Evolutionary conservation across 768 basidiomycete species (phyloP).

Genomic region (Termitomyces sp.): DNA sequence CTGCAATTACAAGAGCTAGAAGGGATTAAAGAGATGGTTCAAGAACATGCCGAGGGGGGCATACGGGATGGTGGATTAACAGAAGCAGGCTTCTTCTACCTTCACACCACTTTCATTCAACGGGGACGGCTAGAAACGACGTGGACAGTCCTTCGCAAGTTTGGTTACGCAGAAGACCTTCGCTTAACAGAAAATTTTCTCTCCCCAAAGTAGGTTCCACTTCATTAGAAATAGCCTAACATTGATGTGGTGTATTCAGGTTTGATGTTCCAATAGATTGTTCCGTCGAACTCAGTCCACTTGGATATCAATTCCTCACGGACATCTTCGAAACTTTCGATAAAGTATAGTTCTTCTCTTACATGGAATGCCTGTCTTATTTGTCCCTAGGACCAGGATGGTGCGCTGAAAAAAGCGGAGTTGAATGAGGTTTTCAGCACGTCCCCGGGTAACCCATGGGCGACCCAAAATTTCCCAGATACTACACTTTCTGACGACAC

Average conservation of each 20-base stretch:
- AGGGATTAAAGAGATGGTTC: slow-evolving; percentile 92
- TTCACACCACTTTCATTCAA: slow-evolving; percentile 97
- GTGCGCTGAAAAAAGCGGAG: slow-evolving; percentile 79
- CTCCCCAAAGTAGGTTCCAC: slow-evolving; percentile 70
- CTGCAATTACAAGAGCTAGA: slow-evolving; percentile 90
- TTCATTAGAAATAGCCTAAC: slow-evolving; percentile 3
- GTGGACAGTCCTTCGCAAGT: slow-evolving; percentile 92
- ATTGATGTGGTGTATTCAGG: slow-evolving; percentile 32
- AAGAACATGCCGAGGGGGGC: slow-evolving; percentile 67
- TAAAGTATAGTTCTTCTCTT: slow-evolving; percentile 44
- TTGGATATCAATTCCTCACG: slow-evolving; percentile 95
- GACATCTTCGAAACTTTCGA: slow-evolving; percentile 95
- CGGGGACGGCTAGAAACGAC: slow-evolving; percentile 94
- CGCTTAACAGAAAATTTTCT: slow-evolving; percentile 85
- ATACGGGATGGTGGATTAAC: slow-evolving; percentile 80
- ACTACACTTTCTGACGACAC: slow-evolving; percentile 82
- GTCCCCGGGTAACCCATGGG: slow-evolving; percentile 97
- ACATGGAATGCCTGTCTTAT: neutral
- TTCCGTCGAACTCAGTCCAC: slow-evolving; percentile 90
- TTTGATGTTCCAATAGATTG: slow-evolving; percentile 93
- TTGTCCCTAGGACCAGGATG: slow-evolving; percentile 78
- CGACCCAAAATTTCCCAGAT: slow-evolving; percentile 84
- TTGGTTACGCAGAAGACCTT: slow-evolving; percentile 95
- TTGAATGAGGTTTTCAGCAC: slow-evolving; percentile 89
- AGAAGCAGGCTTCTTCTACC: slow-evolving; percentile 87